phyloP scores from a whole-genome alignment of 1,139 yeast species.

The Geotrichum reessii region DNA sequence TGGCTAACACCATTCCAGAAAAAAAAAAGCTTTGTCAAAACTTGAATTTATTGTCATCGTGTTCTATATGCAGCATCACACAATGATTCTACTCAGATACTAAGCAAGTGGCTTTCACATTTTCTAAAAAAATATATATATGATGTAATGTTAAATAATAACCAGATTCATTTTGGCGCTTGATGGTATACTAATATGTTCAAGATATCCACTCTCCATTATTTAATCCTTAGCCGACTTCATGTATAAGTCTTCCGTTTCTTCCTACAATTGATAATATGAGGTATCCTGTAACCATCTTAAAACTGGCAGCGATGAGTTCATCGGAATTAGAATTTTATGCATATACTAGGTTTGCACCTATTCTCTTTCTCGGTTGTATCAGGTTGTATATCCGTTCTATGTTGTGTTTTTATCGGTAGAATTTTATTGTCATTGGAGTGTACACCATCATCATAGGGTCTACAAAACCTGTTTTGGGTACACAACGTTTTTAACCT shows the following conservation, averaged over 20 bases:
- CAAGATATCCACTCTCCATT: too few relatives aligned
- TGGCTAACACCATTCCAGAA: background rate
- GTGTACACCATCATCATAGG: background rate
- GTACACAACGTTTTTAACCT: background rate
- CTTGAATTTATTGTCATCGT: background rate
- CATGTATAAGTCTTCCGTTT: too few relatives aligned
- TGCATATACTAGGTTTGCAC: too few relatives aligned
- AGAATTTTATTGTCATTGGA: background rate
- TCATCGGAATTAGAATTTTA: too few relatives aligned
- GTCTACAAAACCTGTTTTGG: background rate
- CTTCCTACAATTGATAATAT: too few relatives aligned
- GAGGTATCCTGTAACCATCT: too few relatives aligned
- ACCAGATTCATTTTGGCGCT: background rate
- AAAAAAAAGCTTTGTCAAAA: background rate
- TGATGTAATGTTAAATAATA: background rate
- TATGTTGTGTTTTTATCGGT: background rate
- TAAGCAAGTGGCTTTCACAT: background rate
- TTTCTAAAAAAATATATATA: background rate
- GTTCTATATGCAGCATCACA: background rate
- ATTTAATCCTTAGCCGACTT: too few relatives aligned
- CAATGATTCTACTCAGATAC: background rate
- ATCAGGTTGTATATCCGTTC: background rate
- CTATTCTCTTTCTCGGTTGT: background rate
- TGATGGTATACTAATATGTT: too few relatives aligned
- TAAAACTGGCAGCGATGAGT: too few relatives aligned